Percentiles rank a stretch among this genome's conserved stretches.
Evolutionary conservation across 352 stramenopile genomes (phyloP).

Genomic region (Pythium myriotylum): DNA sequence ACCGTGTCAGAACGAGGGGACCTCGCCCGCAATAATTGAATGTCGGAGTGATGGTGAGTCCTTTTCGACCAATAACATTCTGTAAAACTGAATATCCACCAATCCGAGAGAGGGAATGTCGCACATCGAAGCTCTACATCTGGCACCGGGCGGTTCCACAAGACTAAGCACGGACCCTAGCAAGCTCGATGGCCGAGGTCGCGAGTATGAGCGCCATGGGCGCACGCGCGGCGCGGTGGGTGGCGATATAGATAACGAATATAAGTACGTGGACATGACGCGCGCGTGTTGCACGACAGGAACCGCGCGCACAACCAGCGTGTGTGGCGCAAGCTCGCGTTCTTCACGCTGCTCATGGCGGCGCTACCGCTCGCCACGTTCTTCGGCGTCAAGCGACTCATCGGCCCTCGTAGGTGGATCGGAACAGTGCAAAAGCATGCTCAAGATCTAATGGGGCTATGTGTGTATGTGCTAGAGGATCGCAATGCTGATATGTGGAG

Average conservation of each 20-base stretch:
- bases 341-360: constrained; percentile 78
- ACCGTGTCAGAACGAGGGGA: background rate
- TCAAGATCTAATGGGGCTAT: background rate
- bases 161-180: background rate
- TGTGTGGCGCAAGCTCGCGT: constrained; percentile 70
- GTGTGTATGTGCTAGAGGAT: constrained; percentile 1
- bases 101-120: constrained; percentile 13
- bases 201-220: constrained; percentile 27
- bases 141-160: background rate
- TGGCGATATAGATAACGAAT: background rate
- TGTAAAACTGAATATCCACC: constrained; percentile 12
- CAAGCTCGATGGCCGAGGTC: constrained; percentile 25
- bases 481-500: constrained; percentile 70
- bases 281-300: constrained; percentile 25
- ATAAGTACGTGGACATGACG: background rate
- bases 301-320: constrained; percentile 73
- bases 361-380: constrained; percentile 64
- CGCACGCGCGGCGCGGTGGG: constrained; percentile 25
- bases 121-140: background rate
- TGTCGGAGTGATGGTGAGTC: constrained; percentile 17
- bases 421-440: too few species aligned
- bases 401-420: constrained; percentile 44
- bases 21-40: background rate
- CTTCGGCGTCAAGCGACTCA: constrained; percentile 52
- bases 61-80: constrained; percentile 18